A percentile compares a stretch with the other conserved stretches of the same genome.
Evolutionary conservation across 2,329 filamentous ascomycete species (phyloP).

Genomic region (Fonsecaea nubica): DNA sequence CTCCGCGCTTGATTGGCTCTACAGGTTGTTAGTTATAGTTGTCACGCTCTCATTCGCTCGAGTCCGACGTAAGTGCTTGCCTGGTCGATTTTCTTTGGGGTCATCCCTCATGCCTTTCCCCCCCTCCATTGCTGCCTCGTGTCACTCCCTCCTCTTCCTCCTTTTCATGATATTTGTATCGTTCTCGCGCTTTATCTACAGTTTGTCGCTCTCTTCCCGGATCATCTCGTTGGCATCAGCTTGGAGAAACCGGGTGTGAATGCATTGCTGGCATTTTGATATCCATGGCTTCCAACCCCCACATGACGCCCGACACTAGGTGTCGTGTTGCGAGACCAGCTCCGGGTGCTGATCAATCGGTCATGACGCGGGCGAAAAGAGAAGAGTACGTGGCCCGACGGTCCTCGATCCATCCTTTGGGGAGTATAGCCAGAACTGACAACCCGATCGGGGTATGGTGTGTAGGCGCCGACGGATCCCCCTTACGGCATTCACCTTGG

Average conservation of each 20-base stretch:
- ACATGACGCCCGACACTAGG: background rate
- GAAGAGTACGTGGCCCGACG: constrained; percentile 1
- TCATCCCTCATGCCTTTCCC: background rate
- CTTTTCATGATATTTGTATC: constrained; percentile 6
- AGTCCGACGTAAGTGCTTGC: constrained; percentile 3
- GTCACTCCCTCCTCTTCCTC: constrained; percentile 2
- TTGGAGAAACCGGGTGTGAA: background rate
- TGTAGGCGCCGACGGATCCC: constrained; percentile 24
- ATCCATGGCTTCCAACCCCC: background rate
- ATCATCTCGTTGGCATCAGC: background rate
- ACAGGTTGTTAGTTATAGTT: background rate
- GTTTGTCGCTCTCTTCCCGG: background rate
- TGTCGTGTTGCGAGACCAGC: background rate
- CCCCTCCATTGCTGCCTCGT: constrained; percentile 1
- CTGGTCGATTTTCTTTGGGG: background rate
- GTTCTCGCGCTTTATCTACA: no score
- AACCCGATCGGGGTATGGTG: no score
- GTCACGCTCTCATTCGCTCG: background rate
- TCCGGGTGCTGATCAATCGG: background rate
- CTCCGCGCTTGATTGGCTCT: background rate
- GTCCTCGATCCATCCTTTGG: background rate
- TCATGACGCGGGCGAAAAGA: background rate
- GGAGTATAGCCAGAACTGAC: no score
- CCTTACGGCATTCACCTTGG: constrained; percentile 28
- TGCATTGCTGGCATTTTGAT: background rate